Evolutionary conservation across 257 asterid species (phyloP).

Genomic region (Ehretia macrophylla): DNA sequence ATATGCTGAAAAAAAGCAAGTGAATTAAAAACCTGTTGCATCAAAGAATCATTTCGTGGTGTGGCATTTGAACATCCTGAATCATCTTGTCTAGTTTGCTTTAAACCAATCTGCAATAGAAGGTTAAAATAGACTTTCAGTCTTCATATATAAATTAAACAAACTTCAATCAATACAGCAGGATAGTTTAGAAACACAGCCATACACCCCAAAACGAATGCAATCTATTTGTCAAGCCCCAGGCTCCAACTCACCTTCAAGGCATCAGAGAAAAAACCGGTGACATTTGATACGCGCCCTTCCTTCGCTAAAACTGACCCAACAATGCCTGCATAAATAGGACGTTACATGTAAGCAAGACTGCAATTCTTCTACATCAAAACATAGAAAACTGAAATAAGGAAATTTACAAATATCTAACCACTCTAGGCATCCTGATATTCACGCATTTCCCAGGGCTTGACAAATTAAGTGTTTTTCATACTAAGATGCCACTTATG

Average conservation of each 20-base stretch:
- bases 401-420: no score
- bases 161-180: not conserved
- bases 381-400: no score
- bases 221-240: not conserved
- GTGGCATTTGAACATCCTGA: slow-evolving; percentile 45
- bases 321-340: slow-evolving; percentile 57
- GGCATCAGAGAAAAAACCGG: slow-evolving; percentile 67
- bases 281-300: slow-evolving; percentile 22
- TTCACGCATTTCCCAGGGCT: no score
- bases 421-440: no score
- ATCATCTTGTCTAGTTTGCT: slow-evolving; percentile 52
- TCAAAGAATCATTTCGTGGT: slow-evolving; percentile 61
- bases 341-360: not conserved
- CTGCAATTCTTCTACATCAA: no score
- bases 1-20: not conserved
- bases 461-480: no score
- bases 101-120: slow-evolving; percentile 45
- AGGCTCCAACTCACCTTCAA: slow-evolving; percentile 48
- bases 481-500: no score
- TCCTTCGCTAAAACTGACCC: slow-evolving; percentile 82
- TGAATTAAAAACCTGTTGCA: slow-evolving; percentile 64
- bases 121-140: not conserved
- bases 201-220: not conserved
- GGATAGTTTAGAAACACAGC: no score
- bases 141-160: no score